A percentile compares a stretch with the other conserved stretches of the same genome.
Conservation (phyloP, 371 early-diverging fungal species). For the Catenaria anguillulae region DNA sequence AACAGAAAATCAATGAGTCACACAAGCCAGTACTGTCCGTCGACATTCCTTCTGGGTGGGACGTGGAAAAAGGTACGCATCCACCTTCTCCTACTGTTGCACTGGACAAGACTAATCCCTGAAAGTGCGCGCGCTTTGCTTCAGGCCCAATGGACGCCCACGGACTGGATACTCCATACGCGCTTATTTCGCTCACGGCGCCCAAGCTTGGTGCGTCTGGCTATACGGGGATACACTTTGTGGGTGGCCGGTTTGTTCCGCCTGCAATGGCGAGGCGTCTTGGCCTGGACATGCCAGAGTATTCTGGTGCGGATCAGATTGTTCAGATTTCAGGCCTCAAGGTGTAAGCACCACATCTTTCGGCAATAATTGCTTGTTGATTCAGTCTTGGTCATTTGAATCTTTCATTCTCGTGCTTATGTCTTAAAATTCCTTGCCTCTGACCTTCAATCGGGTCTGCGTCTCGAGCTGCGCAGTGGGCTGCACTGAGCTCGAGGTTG, state of each 20-base stretch:
- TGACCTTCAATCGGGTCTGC: too few species aligned
- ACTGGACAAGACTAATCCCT: too few species aligned
- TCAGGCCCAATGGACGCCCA: too few species aligned
- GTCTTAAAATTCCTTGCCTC: too few species aligned
- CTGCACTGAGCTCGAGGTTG: too few species aligned
- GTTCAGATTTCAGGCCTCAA: background rate
- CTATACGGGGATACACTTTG: conserved; percentile 64
- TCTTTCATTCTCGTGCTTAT: too few species aligned
- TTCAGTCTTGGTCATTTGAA: too few species aligned
- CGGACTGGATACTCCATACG: background rate
- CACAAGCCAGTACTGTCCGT: conserved; percentile 33
- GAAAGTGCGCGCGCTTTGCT: too few species aligned
- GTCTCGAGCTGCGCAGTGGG: too few species aligned
- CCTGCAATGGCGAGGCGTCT: background rate
- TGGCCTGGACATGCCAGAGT: background rate
- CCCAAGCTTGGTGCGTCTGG: conserved; percentile 59
- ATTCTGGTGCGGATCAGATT: background rate
- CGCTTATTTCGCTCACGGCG: conserved; percentile 77
- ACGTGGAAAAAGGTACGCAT: conserved; percentile 49
- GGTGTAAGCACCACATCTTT: too few species aligned
- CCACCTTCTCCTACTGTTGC: too few species aligned
- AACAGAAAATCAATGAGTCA: conserved; percentile 13
- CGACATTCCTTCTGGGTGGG: conserved; percentile 91
- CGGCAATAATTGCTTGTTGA: too few species aligned
- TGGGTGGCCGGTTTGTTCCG: conserved; percentile 58